phyloP scores from a whole-genome alignment of 345 rosid genomes.

The Carallia brachiata region DNA sequence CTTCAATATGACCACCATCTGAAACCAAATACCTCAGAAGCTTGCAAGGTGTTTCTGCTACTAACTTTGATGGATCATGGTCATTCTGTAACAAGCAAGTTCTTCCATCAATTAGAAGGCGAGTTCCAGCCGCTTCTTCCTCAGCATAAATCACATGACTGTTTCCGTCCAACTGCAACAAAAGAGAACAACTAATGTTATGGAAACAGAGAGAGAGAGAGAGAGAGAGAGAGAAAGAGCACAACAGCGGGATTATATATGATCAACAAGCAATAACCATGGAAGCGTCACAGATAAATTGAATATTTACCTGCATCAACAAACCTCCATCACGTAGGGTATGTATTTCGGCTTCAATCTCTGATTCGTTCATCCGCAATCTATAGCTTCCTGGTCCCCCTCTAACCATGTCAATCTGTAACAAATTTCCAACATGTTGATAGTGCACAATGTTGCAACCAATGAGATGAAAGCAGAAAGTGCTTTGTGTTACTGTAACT shows the following conservation, averaged over 20 bases:
- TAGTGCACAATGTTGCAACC: neutral
- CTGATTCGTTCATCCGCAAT: conserved; percentile 82
- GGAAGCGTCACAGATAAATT: neutral
- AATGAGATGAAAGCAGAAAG: neutral
- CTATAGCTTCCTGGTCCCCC: conserved; percentile 94
- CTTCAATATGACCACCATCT: conserved; percentile 89
- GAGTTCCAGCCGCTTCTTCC: conserved; percentile 99
- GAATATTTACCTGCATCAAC: conserved; percentile 86
- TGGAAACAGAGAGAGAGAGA: neutral
- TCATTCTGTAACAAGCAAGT: conserved; percentile 99
- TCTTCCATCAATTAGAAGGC: conserved; percentile 98
- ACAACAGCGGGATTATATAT: neutral
- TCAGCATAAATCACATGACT: conserved; percentile 99
- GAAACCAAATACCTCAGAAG: conserved; percentile 84
- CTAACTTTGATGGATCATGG: conserved; percentile 95
- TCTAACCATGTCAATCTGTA: conserved; percentile 87
- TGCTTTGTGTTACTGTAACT: neutral
- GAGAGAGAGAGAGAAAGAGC: neutral
- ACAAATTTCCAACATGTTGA: conserved; percentile 23
- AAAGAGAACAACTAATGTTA: conserved; percentile 5
- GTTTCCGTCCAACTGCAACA: conserved; percentile 88
- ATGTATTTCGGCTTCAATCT: conserved; percentile 95
- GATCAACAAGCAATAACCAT: conserved; percentile 1
- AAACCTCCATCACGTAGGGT: conserved; percentile 98
- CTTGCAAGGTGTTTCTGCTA: conserved; percentile 99